Evolutionary conservation across 495 filamentous ascomycete genomes (phyloP), one percentile per base, ranked within the genome.

Genomic region (Neurospora pannonica): DNA sequence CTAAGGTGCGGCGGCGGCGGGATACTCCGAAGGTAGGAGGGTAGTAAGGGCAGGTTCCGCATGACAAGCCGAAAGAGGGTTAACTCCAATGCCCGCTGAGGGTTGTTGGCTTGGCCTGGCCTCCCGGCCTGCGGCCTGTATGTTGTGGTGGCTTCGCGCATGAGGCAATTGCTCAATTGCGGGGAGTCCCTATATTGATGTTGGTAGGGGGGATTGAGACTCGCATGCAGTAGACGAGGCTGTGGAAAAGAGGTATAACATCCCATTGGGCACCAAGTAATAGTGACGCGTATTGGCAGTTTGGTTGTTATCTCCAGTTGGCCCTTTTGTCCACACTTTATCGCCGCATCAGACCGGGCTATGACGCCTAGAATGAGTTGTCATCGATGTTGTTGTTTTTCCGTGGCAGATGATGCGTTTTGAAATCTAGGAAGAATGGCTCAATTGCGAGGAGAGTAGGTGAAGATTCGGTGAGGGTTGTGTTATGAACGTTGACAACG

Each of bases 81-180:
- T 74, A 73, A 75, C 48, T 28, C 48, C 48, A 60, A 60, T 60
- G 42, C 11, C 43, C 11, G 71, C 71, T 28, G 74, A 62, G 67
- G 43, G 38, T 60, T 42, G 28, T 38, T 72, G 72, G 74, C 73
- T 73, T 74, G 75, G 71, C 34, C 42, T 39, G 73, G 43, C 37
- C 43, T 43, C 43, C 31, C 42, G 73, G 38, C 43, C 7, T 74
- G 71, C 73, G 70, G 73, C 54, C 54, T 8, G 4, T 31, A 67
- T 40, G 70, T 38, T 71, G 70, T 38, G 46, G 76, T 72, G 40
- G 37, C 74, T 70, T 48, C 73, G 74, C 73, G 71, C 71, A 71
- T 48, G 70, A 67, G 60, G 71, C 72, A 75, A 78, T 69, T 79
- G 76, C 77, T 79, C 77, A 79, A 76, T 72, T 79, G 76, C 76